Evolutionary conservation across 345 rosid species (phyloP), one percentile per base, ranked within the genome.

Genomic region (Arabis hirsuta): DNA sequence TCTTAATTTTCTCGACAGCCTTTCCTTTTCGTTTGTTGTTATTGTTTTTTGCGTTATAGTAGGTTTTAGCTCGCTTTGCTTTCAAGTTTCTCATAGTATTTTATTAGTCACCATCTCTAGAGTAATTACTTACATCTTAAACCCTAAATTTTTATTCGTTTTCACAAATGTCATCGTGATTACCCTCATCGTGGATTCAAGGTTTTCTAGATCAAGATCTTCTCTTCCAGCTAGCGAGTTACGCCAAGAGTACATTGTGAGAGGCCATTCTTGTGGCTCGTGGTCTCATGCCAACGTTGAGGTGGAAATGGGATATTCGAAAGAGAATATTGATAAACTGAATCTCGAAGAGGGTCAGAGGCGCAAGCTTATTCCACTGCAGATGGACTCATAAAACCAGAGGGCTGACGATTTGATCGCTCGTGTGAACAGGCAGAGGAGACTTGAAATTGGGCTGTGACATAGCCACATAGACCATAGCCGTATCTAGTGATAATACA

Each of bases 351-450:
- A 47, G 12, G 20, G 60, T 47, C 52, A 38, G 65, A 66, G 67
- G 62, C 42, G 32, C 69, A 67, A 73, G 41, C 39, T 58, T 50
- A 42, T 54, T 57, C 45, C 14, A n/a, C 56, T 82, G 74, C 80
- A 84, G 7, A 51, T 78, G 6, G 88, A 86, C 65, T 80, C 80
- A n/a, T 67, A 86, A 83, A 81, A 66, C 73, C 84, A 80, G 74
- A 88, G 89, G 73, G 91, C 89, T 60, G 89, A 85, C 63, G 87
- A 88, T 69, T 78, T 88, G 71, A 88, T 88, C 59, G 87, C 88
- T 54, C 79, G 88, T 63, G 84, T 86, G 56, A 86, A 88, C 61
- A 80, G 79, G 50, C 83, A 78, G 66, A 78, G 89, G 67, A 82
- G 70, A 77, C 78, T 82, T 46, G 95, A 86, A 77, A 88, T 79